These are phyloP conservation scores for Alnus glutinosa DNA, from an alignment of 306 rosid genomes.

Conservation along the genomic window DNA sequence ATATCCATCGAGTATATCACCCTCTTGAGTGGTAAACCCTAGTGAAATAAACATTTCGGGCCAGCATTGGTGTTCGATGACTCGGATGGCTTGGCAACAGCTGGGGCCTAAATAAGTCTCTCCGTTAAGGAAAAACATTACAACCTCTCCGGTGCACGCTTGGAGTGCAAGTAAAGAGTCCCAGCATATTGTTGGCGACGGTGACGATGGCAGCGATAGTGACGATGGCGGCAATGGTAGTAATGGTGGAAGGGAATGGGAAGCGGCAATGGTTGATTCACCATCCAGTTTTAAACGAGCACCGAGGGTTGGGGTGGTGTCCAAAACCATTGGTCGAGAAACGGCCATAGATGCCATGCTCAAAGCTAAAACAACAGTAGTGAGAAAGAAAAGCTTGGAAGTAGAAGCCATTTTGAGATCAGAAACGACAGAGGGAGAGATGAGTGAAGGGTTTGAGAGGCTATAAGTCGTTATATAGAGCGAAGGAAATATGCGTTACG, in stretches of 20 bases:
- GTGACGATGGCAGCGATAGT: too few species aligned
- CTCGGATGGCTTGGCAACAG: constrained; percentile 55
- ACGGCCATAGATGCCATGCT: constrained; percentile 14
- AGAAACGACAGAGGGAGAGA: neutral
- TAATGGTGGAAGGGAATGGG: too few species aligned
- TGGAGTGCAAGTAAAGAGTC: constrained; percentile 54
- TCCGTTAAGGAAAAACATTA: constrained; percentile 57
- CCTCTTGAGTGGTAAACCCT: constrained; percentile 61
- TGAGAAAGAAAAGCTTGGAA: constrained; percentile 17
- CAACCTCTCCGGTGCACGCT: constrained; percentile 57
- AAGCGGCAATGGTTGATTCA: neutral
- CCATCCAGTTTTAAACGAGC: constrained; percentile 49
- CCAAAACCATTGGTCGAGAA: constrained; percentile 20
- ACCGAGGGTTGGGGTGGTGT: constrained; percentile 17
- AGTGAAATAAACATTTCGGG: constrained; percentile 52
- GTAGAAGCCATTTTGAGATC: constrained; percentile 27
- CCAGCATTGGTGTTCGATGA: constrained; percentile 64
- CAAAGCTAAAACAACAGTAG: constrained; percentile 12
- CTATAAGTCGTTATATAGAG: constrained; percentile 7
- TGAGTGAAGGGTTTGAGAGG: neutral
- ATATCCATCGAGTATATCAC: constrained; percentile 49
- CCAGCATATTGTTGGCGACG: constrained; percentile 49
- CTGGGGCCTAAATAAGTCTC: constrained; percentile 48
- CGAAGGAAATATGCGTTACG: neutral
- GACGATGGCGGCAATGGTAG: too few species aligned